Conservation (phyloP, 306 rosid genomes). For the Ormosia emarginata region DNA sequence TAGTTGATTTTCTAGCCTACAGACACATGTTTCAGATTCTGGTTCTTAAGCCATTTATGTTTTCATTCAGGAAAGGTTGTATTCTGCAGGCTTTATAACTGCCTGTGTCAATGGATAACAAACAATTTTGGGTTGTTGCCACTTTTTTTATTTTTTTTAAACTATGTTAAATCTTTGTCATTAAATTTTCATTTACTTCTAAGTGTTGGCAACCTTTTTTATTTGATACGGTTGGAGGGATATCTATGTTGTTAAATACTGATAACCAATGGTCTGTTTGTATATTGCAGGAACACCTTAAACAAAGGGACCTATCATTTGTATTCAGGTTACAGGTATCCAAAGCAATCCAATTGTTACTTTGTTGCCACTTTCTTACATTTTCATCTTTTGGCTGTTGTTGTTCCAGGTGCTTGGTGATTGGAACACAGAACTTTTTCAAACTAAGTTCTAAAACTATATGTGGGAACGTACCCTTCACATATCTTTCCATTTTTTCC, state of each 20-base stretch:
- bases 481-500: neutral
- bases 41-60: neutral
- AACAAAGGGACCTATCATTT: constrained; percentile 87
- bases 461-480: neutral
- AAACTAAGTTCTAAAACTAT: neutral
- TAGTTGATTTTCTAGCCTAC: constrained; percentile 1
- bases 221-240: neutral
- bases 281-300: constrained; percentile 79
- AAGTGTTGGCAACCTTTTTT: neutral
- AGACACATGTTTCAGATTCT: neutral
- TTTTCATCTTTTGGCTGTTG: constrained; percentile 1
- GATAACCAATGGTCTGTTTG: constrained; percentile 14
- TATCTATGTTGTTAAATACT: constrained; percentile 13
- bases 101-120: neutral
- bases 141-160: neutral
- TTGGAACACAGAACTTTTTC: neutral
- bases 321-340: constrained; percentile 95
- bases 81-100: neutral
- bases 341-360: constrained; percentile 6
- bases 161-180: neutral
- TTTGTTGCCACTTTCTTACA: neutral
- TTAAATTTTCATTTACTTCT: constrained; percentile 3
- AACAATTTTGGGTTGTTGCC: neutral
- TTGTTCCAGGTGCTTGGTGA: neutral
- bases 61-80: neutral